Evolutionary conservation across 768 basidiomycete species (phyloP).

Genomic region (Cystofilobasidium ferigula): DNA sequence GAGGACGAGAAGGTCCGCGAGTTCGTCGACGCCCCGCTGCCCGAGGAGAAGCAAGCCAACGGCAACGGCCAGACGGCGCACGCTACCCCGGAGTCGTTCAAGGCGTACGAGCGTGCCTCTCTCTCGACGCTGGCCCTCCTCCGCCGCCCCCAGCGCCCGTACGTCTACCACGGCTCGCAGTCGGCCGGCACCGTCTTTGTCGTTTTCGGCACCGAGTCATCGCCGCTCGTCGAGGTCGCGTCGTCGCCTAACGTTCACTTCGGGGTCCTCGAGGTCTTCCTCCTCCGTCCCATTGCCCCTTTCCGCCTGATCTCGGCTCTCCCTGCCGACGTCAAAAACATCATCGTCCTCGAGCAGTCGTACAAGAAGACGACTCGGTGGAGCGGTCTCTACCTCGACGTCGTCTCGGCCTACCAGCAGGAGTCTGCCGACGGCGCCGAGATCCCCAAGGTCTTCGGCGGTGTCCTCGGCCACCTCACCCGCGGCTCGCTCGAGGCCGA

Average conservation of each 20-base stretch:
- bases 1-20: conserved; percentile 43
- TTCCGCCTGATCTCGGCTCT: conserved; percentile 51
- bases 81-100: conserved; percentile 31
- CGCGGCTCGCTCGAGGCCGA: conserved; percentile 9
- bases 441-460: conserved; percentile 50
- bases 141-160: conserved; percentile 52
- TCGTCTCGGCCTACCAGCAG: conserved; percentile 60
- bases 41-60: conserved; percentile 9
- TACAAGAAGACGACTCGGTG: conserved; percentile 67
- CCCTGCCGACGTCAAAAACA: conserved; percentile 52
- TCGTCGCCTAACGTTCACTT: conserved; percentile 46
- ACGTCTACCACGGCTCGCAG: conserved; percentile 45
- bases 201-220: conserved; percentile 50
- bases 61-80: conserved; percentile 25
- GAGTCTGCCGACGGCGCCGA: conserved; percentile 42
- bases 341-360: conserved; percentile 74
- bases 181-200: conserved; percentile 60
- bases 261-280: conserved; percentile 42
- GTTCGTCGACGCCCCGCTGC: conserved; percentile 26
- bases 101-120: conserved; percentile 58
- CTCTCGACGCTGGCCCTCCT: conserved; percentile 54
- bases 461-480: conserved; percentile 49
- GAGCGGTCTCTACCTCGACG: conserved; percentile 75
- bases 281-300: conserved; percentile 58
- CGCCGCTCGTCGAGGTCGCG: conserved; percentile 38